phyloP scores from a whole-genome alignment of 306 rosid genomes.

The Dryas alaskensis region DNA sequence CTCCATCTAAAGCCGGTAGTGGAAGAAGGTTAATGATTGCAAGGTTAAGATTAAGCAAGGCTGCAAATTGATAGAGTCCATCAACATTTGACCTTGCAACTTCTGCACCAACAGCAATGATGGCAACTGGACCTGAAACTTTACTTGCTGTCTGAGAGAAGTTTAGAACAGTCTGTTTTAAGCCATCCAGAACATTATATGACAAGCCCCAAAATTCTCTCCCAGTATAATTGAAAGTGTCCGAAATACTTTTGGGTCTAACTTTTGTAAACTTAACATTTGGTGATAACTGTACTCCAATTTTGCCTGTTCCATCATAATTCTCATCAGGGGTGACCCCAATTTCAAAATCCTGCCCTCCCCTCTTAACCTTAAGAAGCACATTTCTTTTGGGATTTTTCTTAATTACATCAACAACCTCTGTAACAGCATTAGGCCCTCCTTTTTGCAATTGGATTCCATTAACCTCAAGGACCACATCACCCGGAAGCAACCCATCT shows the following conservation, averaged over 20 bases:
- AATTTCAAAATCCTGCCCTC: slow-evolving; percentile 50
- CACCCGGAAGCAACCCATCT: slow-evolving; percentile 82
- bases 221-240: slow-evolving; percentile 57
- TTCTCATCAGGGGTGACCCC: slow-evolving; percentile 84
- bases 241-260: slow-evolving; percentile 47
- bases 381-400: slow-evolving; percentile 69
- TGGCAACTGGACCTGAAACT: slow-evolving; percentile 94
- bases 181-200: slow-evolving; percentile 64
- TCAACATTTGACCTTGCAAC: slow-evolving; percentile 81
- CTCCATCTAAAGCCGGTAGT: slow-evolving; percentile 88
- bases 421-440: slow-evolving; percentile 68
- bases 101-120: slow-evolving; percentile 93
- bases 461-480: slow-evolving; percentile 71
- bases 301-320: slow-evolving; percentile 89
- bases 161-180: slow-evolving; percentile 75
- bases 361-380: slow-evolving; percentile 71
- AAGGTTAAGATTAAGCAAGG: slow-evolving; percentile 77
- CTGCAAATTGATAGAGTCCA: slow-evolving; percentile 89
- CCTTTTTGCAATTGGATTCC: slow-evolving; percentile 64
- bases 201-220: slow-evolving; percentile 78
- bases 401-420: slow-evolving; percentile 69
- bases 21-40: slow-evolving; percentile 92
- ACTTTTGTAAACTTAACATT: slow-evolving; percentile 67
- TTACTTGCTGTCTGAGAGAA: slow-evolving; percentile 85
- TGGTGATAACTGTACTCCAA: slow-evolving; percentile 91